Evolutionary conservation across 768 basidiomycete species (phyloP), one percentile per base, ranked within the genome.

Genomic region (Boletus patriciae): DNA sequence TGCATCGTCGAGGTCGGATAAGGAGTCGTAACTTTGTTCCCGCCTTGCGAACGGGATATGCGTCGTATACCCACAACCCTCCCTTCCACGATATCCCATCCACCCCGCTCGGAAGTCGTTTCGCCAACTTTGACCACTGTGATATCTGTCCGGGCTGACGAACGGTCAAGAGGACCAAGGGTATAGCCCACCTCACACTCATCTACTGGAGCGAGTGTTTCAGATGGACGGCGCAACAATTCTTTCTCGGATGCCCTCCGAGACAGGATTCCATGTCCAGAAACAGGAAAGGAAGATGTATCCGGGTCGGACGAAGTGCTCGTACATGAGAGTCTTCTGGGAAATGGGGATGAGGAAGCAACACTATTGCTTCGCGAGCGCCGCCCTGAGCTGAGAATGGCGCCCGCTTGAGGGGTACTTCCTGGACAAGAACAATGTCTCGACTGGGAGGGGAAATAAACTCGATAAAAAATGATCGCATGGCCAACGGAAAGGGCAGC

Each of bases 231-330:
- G 25, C 84, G 78, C 4, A 75, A 68, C 7, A 70, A 63, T 37
- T 86, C 84, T 69, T 87, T 89, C 66, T 91, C 90, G 3, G 87
- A 88, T 21, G 80, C 78, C 48, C 90, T 79, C 45, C 90, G 80
- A 25, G 88, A 85, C 67, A 92, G 83, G 38, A 87, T 80, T 19
- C 88, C 92, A 65, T 91, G 91, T 3, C 79, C 90, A 7, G 88
- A 92, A 23, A 94, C 81, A 12, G 92, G 92, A 67, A 92, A 94
- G 10, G 82, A 75, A 6, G 81, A 73, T 0, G 77, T 67, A 51
- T 86, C 83, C 21, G 56, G 27, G 21, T 71, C 65, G 25, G 69
- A 62, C 72, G 79, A 48, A 73, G 69, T 19, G 19, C 68, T 66
- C 33, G 73, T 69, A 25, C 81, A 73, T 5, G 82, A 79, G 16